phyloP scores from a whole-genome alignment of 2,329 filamentous ascomycete genomes.

The Tolypocladium cylindrosporum region DNA sequence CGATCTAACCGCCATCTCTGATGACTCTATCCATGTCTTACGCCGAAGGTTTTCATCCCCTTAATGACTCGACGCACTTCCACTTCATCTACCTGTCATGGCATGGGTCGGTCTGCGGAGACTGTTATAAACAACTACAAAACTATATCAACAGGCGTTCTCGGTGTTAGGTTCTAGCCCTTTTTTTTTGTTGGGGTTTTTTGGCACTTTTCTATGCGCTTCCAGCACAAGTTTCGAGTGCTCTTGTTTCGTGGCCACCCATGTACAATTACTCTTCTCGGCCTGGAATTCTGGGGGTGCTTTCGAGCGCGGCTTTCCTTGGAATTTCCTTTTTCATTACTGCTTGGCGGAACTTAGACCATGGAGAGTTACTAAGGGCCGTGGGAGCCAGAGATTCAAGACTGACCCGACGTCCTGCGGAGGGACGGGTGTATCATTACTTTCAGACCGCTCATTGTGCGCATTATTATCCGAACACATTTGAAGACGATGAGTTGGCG shows the following conservation, averaged over 20 bases:
- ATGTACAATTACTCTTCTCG: constrained; percentile 25
- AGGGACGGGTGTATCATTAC: constrained; percentile 1
- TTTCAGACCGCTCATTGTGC: constrained; percentile 2
- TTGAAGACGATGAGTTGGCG: not conserved
- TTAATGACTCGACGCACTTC: constrained; percentile 13
- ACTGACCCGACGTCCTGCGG: not conserved
- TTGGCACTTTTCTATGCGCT: not conserved
- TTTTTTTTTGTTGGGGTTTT: constrained; percentile 2
- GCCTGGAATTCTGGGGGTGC: not conserved
- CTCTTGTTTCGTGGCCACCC: constrained; percentile 8
- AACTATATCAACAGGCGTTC: not conserved
- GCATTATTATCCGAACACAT: not conserved
- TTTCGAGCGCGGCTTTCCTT: not conserved
- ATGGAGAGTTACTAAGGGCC: not conserved
- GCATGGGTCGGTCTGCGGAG: not conserved
- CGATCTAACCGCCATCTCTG: constrained; percentile 36
- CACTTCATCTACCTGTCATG: not conserved
- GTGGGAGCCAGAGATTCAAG: not conserved
- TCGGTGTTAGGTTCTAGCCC: constrained; percentile 4
- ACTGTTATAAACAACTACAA: not conserved
- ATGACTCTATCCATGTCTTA: not conserved
- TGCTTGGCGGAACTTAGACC: not conserved
- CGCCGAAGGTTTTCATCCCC: not conserved
- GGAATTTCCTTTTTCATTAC: not conserved
- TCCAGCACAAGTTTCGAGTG: not conserved